These are phyloP conservation scores for Cladorrhinum sp. DNA, from an alignment of 2,329 filamentous ascomycete species.

Conservation along the genomic window DNA sequence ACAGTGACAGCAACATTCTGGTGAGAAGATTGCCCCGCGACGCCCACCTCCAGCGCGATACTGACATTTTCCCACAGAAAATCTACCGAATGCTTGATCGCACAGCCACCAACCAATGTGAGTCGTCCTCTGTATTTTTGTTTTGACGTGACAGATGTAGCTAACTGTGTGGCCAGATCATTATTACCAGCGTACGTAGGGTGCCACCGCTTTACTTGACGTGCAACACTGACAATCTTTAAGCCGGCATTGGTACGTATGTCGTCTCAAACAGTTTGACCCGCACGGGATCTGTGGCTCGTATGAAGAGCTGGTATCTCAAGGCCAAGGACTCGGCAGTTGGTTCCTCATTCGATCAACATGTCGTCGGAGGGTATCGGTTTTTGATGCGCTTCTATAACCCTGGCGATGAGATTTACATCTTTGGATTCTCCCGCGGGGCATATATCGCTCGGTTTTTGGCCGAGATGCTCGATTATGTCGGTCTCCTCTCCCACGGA, in stretches of 20 bases:
- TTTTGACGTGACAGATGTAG: not conserved
- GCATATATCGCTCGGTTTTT: constrained; percentile 72
- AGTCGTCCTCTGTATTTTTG: constrained; percentile 18
- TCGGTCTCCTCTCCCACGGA: constrained; percentile 74
- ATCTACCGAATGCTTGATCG: constrained; percentile 69
- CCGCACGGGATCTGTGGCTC: constrained; percentile 53
- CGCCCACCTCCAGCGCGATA: not conserved
- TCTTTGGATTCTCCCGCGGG: constrained; percentile 72
- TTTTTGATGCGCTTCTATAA: constrained; percentile 74
- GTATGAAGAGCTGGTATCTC: constrained; percentile 62
- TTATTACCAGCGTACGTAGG: constrained; percentile 58
- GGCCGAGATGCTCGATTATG: constrained; percentile 80
- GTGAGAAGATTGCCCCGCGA: not conserved
- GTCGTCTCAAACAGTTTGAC: constrained; percentile 59
- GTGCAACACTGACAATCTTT: constrained; percentile 3
- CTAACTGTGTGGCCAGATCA: constrained; percentile 38
- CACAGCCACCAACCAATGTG: constrained; percentile 57
- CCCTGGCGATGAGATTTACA: constrained; percentile 62
- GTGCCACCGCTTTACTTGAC: not conserved
- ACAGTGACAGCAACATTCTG: constrained; percentile 63
- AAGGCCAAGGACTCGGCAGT: constrained; percentile 78
- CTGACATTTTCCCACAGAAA: constrained; percentile 38
- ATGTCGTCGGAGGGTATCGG: constrained; percentile 79
- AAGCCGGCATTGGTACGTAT: constrained; percentile 71
- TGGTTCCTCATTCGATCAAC: constrained; percentile 75